Conservation (phyloP, 805 yeast genomes). For the Cyberlindnera subsufficiens region DNA sequence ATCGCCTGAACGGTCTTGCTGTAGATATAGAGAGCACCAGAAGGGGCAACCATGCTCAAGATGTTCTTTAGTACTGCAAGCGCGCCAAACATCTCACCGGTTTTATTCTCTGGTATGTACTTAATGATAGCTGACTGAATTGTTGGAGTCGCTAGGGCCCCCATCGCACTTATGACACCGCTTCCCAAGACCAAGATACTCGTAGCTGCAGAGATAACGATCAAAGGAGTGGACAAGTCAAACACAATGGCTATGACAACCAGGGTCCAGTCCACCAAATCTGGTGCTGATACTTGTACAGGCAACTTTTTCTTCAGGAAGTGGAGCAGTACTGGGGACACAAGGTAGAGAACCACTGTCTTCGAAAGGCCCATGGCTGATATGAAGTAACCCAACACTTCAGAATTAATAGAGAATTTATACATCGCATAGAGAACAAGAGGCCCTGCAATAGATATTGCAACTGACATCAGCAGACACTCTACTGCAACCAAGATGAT, state of each 20-base stretch:
- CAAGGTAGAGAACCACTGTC: constrained; percentile 41
- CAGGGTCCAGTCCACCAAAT: constrained; percentile 41
- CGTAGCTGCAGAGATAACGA: constrained; percentile 28
- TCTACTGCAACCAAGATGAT: constrained; percentile 46
- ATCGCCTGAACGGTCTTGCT: constrained; percentile 32
- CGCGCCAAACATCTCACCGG: constrained; percentile 74
- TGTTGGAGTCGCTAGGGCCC: constrained; percentile 50
- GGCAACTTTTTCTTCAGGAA: constrained; percentile 30
- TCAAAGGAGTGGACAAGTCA: constrained; percentile 34
- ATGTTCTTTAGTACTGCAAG: constrained; percentile 52
- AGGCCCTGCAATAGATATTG: constrained; percentile 36
- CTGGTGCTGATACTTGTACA: constrained; percentile 39
- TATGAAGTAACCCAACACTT: constrained; percentile 48
- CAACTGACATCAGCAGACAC: constrained; percentile 32
- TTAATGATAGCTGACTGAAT: constrained; percentile 55
- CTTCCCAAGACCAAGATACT: constrained; percentile 27
- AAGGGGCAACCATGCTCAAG: constrained; percentile 43
- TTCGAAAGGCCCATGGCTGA: constrained; percentile 45
- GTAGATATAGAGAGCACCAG: constrained; percentile 42
- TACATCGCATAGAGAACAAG: constrained; percentile 48
- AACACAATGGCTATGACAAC: constrained; percentile 26
- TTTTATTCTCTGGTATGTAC: constrained; percentile 49
- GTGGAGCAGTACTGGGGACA: constrained; percentile 44
- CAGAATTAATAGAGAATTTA: constrained; percentile 47
- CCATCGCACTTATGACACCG: constrained; percentile 37